Evolutionary conservation across 345 rosid species (phyloP), one percentile per base, ranked within the genome.

Genomic region (Gossypium longicalyx): DNA sequence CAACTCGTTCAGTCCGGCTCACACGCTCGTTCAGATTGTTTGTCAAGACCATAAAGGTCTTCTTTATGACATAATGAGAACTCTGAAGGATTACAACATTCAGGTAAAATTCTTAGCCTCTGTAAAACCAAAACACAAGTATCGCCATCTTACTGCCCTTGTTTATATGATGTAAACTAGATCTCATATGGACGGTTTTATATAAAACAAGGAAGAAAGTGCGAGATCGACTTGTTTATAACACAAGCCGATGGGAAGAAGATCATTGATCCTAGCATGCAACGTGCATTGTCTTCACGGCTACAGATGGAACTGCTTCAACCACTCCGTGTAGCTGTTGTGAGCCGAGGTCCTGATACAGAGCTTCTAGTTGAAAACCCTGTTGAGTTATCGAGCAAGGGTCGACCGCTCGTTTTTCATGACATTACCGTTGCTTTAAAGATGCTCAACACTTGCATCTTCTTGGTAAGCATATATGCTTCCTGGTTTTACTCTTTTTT

Each of bases 11-110:
- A 95, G 99, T 79, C 93, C 90, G 19, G 86, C 81, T 51, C 99
- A 92, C 80, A 92, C 99, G 0, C 92, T 95, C 25, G 85, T 95
- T 56, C 98, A 92, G 79, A 88, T 95, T 44, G 76, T 74, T 73
- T 95, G 98, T 83, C 90, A 80, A 82, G 94, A 91, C 67, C 98
- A 88, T 79, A 95, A 95, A 82, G 98, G 97, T 38, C 93, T 95
- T 77, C 88, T 95, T n/a, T 92, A 88, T 34, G 99, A 95, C 81
- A 85, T 91, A 69, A 90, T 93, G 98, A 88, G 99, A 80, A 95
- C 97, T 53, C 84, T 95, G 73, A 95, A 95, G 82, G 99, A 93
- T 78, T 95, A 86, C 77, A 91, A 90, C 78, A 89, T 93, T 73
- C 91, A 92, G 98, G 98, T 94, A 83, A 44, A 67, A 34, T 20